A percentile compares a stretch with the other conserved stretches of the same genome.
Conservation (phyloP, 139 green algal genomes). For the Ostreobium quekettii region DNA sequence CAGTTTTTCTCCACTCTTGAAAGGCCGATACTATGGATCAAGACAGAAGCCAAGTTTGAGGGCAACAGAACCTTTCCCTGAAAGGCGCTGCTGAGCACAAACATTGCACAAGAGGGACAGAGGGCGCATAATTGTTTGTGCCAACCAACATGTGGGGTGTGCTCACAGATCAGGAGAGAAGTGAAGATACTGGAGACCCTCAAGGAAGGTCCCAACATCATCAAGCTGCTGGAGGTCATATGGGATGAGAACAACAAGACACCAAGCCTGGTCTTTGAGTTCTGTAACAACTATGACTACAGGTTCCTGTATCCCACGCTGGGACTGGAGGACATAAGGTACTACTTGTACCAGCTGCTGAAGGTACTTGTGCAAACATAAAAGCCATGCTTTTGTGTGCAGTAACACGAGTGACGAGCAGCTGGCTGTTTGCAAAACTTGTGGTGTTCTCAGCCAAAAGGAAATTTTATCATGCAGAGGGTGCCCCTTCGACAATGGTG, state of each 20-base stretch:
- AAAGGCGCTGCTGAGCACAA: no score
- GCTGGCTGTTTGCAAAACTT: no score
- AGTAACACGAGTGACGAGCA: no score
- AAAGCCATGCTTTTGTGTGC: no score
- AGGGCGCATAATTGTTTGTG: neutral
- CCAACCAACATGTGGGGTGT: neutral
- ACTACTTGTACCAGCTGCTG: constrained; percentile 14
- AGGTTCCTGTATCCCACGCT: constrained; percentile 5
- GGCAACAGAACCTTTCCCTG: no score
- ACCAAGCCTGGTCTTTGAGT: constrained; percentile 5
- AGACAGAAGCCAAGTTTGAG: no score
- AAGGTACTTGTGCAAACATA: neutral
- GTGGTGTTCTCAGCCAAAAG: no score
- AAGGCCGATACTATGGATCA: no score
- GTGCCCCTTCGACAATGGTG: no score
- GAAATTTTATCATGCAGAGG: no score
- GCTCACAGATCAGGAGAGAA: constrained; percentile 2
- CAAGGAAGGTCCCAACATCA: neutral
- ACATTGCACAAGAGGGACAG: neutral
- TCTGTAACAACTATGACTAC: constrained; percentile 4
- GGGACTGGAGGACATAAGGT: neutral
- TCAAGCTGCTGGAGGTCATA: constrained; percentile 2
- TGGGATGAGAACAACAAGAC: neutral
- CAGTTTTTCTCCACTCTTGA: no score
- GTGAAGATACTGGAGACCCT: constrained; percentile 12